phyloP scores from a whole-genome alignment of 345 rosid genomes.

The Hibiscus mutabilis region DNA sequence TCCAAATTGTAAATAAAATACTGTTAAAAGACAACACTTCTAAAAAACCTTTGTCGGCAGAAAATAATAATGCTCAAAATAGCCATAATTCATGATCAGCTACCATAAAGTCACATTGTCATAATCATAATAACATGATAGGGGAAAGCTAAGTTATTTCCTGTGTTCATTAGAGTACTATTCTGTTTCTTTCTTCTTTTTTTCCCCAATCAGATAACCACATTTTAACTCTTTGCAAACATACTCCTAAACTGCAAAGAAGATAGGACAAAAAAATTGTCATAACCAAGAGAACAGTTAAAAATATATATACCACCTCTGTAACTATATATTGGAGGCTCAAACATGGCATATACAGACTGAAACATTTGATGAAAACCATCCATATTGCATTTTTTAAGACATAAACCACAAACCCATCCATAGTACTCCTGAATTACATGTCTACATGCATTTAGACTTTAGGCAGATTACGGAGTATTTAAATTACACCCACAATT shows the following conservation, averaged over 20 bases:
- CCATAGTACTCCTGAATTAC: too few relatives aligned
- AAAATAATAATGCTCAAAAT: neutral
- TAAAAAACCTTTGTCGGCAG: neutral
- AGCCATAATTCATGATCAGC: neutral
- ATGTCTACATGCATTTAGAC: neutral
- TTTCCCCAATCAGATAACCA: neutral
- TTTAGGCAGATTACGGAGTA: neutral
- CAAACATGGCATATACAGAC: neutral
- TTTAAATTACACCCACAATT: neutral
- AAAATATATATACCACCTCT: neutral
- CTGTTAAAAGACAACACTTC: neutral
- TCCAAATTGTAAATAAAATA: conserved; percentile 18
- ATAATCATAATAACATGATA: neutral
- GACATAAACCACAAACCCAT: neutral
- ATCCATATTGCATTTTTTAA: neutral
- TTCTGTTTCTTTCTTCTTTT: neutral
- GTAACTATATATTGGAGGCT: neutral
- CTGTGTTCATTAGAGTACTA: neutral
- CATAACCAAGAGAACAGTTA: neutral
- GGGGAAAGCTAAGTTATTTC: neutral
- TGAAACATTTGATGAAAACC: neutral
- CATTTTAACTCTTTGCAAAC: neutral
- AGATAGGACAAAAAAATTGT: neutral
- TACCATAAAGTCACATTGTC: neutral
- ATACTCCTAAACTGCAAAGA: neutral